Percentiles rank a stretch among this genome's conserved stretches.
These are phyloP conservation scores for Henckelia pumila DNA, from an alignment of 257 asterid species.

Conservation along the genomic window DNA sequence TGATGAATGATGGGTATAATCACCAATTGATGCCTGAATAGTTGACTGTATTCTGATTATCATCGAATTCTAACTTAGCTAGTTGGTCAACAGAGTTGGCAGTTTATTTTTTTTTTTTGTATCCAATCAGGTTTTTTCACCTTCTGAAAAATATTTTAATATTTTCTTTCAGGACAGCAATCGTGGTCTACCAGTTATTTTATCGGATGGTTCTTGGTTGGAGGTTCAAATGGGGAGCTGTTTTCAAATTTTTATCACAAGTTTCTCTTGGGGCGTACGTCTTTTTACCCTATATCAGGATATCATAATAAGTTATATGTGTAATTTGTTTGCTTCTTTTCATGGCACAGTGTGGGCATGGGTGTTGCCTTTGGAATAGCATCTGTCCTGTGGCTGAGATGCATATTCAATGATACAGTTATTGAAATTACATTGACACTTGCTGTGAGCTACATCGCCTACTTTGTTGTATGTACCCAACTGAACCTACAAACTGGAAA, in stretches of 20 bases:
- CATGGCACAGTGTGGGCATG: slow-evolving; percentile 61
- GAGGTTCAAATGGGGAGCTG: slow-evolving; percentile 67
- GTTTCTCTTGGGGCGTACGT: slow-evolving; percentile 96
- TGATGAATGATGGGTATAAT: slow-evolving; percentile 97
- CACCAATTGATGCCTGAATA: slow-evolving; percentile 3
- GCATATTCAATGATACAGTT: slow-evolving; percentile 94
- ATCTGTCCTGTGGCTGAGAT: slow-evolving; percentile 93
- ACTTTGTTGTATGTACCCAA: slow-evolving; percentile 68
- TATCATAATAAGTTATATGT: slow-evolving; percentile 20
- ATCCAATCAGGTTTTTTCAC: slow-evolving; percentile 14
- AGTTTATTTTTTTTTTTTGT: slow-evolving; percentile 18
- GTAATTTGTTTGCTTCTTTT: slow-evolving; percentile 32
- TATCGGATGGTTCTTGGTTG: slow-evolving; percentile 79
- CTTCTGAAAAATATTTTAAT: slow-evolving; percentile 9
- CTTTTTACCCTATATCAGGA: slow-evolving; percentile 23
- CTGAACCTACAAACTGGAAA: slow-evolving; percentile 21
- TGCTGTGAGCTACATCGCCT: slow-evolving; percentile 96
- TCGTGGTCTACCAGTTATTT: slow-evolving; percentile 89
- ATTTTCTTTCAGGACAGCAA: slow-evolving; percentile 78
- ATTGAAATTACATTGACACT: slow-evolving; percentile 84
- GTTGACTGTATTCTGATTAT: slow-evolving; percentile 8
- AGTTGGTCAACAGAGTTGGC: slow-evolving; percentile 13
- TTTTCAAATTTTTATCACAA: slow-evolving; percentile 61
- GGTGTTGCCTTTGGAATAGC: slow-evolving; percentile 89
- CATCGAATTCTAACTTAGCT: slow-evolving; percentile 13